Conservation (phyloP, 768 basidiomycete species). For the Pisolithus tinctorius region DNA sequence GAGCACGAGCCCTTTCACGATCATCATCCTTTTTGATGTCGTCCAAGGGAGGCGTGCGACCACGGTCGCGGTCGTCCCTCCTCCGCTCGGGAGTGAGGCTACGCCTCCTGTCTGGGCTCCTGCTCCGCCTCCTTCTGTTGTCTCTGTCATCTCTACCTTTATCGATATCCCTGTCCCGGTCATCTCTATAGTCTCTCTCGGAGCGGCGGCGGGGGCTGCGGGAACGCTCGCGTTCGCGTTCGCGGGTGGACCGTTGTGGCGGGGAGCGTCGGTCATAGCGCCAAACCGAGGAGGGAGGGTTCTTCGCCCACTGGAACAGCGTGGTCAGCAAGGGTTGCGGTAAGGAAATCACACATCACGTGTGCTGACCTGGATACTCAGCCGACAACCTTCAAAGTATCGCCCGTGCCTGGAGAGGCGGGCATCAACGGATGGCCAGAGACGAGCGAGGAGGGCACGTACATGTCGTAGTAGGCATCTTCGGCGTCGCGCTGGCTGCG, state of each 20-base stretch:
- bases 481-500: conserved; percentile 72
- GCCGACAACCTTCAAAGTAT: conserved; percentile 63
- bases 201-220: conserved; percentile 47
- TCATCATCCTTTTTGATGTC: conserved; percentile 40
- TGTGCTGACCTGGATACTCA: conserved; percentile 62
- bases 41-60: conserved; percentile 42
- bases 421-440: conserved; percentile 5
- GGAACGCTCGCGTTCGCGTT: conserved; percentile 46
- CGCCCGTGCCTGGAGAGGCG: conserved; percentile 57
- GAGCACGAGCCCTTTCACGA: conserved; percentile 39
- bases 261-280: conserved; percentile 58
- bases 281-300: conserved; percentile 79
- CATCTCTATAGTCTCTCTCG: conserved; percentile 27
- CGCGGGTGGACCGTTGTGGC: conserved; percentile 29
- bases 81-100: conserved; percentile 40
- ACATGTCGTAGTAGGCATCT: conserved; percentile 83
- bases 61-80: conserved; percentile 33
- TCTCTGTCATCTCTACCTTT: conserved; percentile 38
- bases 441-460: conserved; percentile 20
- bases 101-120: conserved; percentile 40
- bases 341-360: too few species aligned
- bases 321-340: neutral
- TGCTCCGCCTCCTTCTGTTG: conserved; percentile 43
- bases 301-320: conserved; percentile 63
- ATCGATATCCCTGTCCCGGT: conserved; percentile 32